Conservation (phyloP, 73 alveolate genomes). For the Paramecium biaurelia region DNA sequence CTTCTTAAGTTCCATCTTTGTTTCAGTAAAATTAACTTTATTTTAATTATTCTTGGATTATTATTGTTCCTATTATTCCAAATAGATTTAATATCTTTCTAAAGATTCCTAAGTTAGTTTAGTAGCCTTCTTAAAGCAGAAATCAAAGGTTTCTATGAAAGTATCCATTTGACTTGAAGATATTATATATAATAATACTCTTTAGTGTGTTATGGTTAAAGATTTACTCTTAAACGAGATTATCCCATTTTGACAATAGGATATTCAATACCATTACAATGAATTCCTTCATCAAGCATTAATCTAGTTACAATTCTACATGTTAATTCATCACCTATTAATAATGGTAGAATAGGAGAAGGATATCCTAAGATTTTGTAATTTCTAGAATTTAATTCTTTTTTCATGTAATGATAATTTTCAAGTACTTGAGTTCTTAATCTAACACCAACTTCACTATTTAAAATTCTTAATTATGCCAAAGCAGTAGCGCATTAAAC, state of each 20-base stretch:
- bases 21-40: background rate
- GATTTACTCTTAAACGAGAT: slow-evolving; percentile 62
- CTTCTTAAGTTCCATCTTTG: background rate
- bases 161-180: slow-evolving; percentile 49
- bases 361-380: slow-evolving; percentile 60
- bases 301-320: slow-evolving; percentile 65
- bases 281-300: slow-evolving; percentile 63
- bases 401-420: slow-evolving; percentile 56
- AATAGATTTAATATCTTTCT: slow-evolving; percentile 2
- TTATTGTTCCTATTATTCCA: slow-evolving; percentile 33
- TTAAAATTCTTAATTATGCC: slow-evolving; percentile 62
- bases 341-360: slow-evolving; percentile 53
- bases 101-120: slow-evolving; percentile 3
- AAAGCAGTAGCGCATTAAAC: slow-evolving; percentile 62
- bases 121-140: slow-evolving; percentile 22
- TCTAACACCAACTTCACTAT: slow-evolving; percentile 48
- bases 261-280: slow-evolving; percentile 63
- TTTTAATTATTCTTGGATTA: background rate
- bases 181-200: background rate
- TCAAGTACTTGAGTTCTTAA: slow-evolving; percentile 42
- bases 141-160: slow-evolving; percentile 55
- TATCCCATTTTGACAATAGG: slow-evolving; percentile 54
- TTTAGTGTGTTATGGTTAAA: slow-evolving; percentile 56
- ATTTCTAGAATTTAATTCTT: slow-evolving; percentile 38
- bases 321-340: slow-evolving; percentile 52